Conservation (phyloP, 352 stramenopile species). For the Globisporangium paroecandrum region DNA sequence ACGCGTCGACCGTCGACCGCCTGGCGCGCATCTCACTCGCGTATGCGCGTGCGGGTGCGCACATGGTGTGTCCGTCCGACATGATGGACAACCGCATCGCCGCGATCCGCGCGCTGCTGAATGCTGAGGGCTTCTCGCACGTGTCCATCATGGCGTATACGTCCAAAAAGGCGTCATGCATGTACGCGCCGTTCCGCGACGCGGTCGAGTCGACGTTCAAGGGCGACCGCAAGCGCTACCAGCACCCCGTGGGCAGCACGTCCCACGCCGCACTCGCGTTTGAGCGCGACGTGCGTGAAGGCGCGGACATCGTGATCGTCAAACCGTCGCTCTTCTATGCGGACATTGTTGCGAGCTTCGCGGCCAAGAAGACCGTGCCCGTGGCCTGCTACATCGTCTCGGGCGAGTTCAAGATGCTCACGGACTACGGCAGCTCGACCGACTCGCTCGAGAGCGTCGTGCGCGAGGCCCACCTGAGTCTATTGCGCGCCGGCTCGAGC, state of each 20-base stretch:
- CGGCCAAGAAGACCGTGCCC: slow-evolving; percentile 89
- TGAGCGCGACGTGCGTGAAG: slow-evolving; percentile 76
- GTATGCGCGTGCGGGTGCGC: slow-evolving; percentile 94
- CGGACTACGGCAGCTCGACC: slow-evolving; percentile 88
- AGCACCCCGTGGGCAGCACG: slow-evolving; percentile 88
- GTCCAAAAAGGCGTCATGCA: slow-evolving; percentile 96
- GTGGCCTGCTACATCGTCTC: slow-evolving; percentile 99
- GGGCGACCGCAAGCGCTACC: slow-evolving; percentile 96
- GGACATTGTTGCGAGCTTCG: slow-evolving; percentile 95
- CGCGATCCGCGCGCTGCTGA: slow-evolving; percentile 92
- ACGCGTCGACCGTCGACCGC: slow-evolving; percentile 94
- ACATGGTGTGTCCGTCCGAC: slow-evolving; percentile 97
- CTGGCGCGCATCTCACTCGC: slow-evolving; percentile 94
- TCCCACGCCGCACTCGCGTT: slow-evolving; percentile 81
- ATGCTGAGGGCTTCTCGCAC: slow-evolving; percentile 96
- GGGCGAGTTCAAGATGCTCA: slow-evolving; percentile 99
- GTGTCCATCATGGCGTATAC: slow-evolving; percentile 99
- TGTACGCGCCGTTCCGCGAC: slow-evolving; percentile 96
- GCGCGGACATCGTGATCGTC: slow-evolving; percentile 99
- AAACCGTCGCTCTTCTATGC: slow-evolving; percentile 98
- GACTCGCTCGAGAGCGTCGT: slow-evolving; percentile 82
- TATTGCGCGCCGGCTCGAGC: slow-evolving; percentile 92
- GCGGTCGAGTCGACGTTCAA: slow-evolving; percentile 96
- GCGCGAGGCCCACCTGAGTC: slow-evolving; percentile 73
- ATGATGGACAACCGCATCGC: slow-evolving; percentile 98